These are phyloP conservation scores for Fusarium sambucinum DNA, from an alignment of 2,329 filamentous ascomycete species.

Conservation along the genomic window DNA sequence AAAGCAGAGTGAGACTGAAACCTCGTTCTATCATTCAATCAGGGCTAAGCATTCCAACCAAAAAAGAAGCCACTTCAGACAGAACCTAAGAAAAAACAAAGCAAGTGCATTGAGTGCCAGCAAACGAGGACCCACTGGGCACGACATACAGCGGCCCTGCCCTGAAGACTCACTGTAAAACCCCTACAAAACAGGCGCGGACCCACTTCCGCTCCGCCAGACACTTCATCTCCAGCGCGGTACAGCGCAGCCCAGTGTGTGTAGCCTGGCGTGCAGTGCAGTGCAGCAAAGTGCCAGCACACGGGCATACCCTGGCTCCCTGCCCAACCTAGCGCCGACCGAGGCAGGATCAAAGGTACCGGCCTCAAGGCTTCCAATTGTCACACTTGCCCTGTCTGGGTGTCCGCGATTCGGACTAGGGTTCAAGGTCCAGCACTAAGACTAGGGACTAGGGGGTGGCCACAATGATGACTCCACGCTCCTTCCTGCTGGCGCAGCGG, in stretches of 20 bases:
- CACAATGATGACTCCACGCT: slow-evolving; percentile 49
- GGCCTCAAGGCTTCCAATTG: slow-evolving; percentile 35
- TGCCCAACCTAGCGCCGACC: slow-evolving; percentile 4
- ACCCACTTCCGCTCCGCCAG: slow-evolving; percentile 42
- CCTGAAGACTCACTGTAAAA: slow-evolving; percentile 26
- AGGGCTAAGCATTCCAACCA: slow-evolving; percentile 18
- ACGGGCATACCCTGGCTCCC: slow-evolving; percentile 23
- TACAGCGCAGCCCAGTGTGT: neutral
- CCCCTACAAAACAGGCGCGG: slow-evolving; percentile 25
- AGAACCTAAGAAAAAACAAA: neutral
- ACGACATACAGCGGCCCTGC: slow-evolving; percentile 15
- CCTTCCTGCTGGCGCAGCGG: slow-evolving; percentile 47
- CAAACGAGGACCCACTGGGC: neutral
- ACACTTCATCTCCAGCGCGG: slow-evolving; percentile 14
- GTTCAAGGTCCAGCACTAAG: neutral
- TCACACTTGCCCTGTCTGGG: slow-evolving; percentile 40
- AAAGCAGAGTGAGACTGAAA: slow-evolving; percentile 18
- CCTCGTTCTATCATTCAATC: slow-evolving; percentile 12
- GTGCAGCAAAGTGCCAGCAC: slow-evolving; percentile 36
- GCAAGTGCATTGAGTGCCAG: slow-evolving; percentile 8
- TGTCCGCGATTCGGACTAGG: slow-evolving; percentile 32
- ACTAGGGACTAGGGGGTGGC: slow-evolving; percentile 31
- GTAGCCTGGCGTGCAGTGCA: slow-evolving; percentile 1
- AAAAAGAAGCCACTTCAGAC: slow-evolving; percentile 18
- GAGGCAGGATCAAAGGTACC: slow-evolving; percentile 33